These are phyloP conservation scores for Trichoderma harzianum DNA, from an alignment of 2,329 filamentous ascomycete species.

Conservation along the genomic window DNA sequence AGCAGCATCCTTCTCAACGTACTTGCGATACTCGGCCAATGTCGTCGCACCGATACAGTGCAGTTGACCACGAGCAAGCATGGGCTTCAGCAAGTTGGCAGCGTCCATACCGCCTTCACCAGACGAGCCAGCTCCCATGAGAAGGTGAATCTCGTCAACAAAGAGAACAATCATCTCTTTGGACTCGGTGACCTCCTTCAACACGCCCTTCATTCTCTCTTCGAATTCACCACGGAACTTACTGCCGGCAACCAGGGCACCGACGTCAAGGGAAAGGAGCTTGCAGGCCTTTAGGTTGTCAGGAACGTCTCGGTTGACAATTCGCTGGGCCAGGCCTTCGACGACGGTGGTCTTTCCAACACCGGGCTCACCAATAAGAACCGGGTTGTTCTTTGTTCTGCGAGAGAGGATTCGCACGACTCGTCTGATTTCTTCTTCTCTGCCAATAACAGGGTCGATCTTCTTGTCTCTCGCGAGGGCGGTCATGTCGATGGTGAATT, in stretches of 20 bases:
- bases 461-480: slow-evolving; percentile 94
- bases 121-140: slow-evolving; percentile 94
- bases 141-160: slow-evolving; percentile 96
- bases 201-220: slow-evolving; percentile 97
- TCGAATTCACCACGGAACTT: slow-evolving; percentile 99
- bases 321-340: slow-evolving; percentile 90
- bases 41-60: slow-evolving; percentile 99
- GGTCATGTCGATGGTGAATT: slow-evolving; percentile 99
- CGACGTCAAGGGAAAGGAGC: slow-evolving; percentile 91
- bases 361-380: slow-evolving; percentile 95
- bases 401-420: slow-evolving; percentile 89
- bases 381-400: slow-evolving; percentile 97
- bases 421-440: slow-evolving; percentile 91
- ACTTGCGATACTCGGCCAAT: slow-evolving; percentile 92
- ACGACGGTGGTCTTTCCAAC: slow-evolving; percentile 98
- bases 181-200: slow-evolving; percentile 93
- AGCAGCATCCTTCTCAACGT: slow-evolving; percentile 97
- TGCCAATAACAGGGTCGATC: slow-evolving; percentile 93
- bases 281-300: slow-evolving; percentile 93
- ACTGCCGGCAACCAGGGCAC: slow-evolving; percentile 90
- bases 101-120: slow-evolving; percentile 99
- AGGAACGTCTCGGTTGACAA: slow-evolving; percentile 94
- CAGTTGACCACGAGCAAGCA: slow-evolving; percentile 92
- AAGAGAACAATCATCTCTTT: slow-evolving; percentile 98
- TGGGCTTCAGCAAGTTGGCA: slow-evolving; percentile 94